A percentile compares a stretch with the other conserved stretches of the same genome.
Conservation (phyloP, 345 rosid genomes). For the Arabidopsis suecica region DNA sequence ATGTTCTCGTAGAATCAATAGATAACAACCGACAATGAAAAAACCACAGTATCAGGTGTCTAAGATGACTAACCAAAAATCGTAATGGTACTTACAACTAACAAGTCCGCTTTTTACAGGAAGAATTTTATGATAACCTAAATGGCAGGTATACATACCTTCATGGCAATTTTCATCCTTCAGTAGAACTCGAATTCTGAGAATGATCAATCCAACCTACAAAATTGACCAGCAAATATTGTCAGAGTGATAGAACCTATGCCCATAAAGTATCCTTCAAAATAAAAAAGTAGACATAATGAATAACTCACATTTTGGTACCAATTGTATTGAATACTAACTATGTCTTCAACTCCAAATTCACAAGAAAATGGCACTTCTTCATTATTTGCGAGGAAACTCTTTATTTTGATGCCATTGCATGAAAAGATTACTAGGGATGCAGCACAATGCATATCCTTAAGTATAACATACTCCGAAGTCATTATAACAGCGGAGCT, state of each 20-base stretch:
- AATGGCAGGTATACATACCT: constrained; percentile 29
- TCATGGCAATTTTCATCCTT: constrained; percentile 52
- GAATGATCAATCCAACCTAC: constrained; percentile 63
- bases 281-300: constrained; percentile 17
- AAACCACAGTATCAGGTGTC: constrained; percentile 11
- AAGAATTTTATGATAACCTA: constrained; percentile 24
- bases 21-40: background rate
- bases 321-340: constrained; percentile 62
- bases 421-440: constrained; percentile 62
- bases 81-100: constrained; percentile 1
- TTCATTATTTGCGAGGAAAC: constrained; percentile 46
- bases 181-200: constrained; percentile 58
- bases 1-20: background rate
- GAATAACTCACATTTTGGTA: constrained; percentile 66
- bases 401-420: constrained; percentile 58
- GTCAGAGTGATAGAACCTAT: constrained; percentile 4
- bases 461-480: constrained; percentile 69
- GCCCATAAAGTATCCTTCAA: constrained; percentile 18
- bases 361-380: constrained; percentile 54
- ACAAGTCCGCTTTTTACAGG: constrained; percentile 14
- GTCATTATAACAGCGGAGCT: constrained; percentile 48
- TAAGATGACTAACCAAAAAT: constrained; percentile 12
- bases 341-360: constrained; percentile 72
- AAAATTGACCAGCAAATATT: constrained; percentile 31
- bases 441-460: constrained; percentile 51